Conservation (phyloP, 306 rosid genomes). For the Nissolia schottii region DNA sequence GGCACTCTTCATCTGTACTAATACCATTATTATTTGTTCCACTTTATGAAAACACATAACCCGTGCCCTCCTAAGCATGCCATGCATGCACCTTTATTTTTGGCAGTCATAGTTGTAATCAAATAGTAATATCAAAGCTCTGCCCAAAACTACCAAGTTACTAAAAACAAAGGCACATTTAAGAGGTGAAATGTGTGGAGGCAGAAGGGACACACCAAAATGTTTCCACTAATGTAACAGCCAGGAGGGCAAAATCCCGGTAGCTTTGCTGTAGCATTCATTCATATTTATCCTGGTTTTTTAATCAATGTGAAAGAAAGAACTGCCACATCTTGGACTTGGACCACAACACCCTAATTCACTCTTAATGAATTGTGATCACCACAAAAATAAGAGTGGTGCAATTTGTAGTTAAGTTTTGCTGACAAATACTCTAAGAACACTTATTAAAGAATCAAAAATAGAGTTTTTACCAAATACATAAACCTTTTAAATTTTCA, state of each 20-base stretch:
- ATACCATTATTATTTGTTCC: conserved; percentile 21
- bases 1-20: neutral
- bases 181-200: conserved; percentile 18
- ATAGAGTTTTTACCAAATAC: too few relatives aligned
- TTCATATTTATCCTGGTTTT: too few relatives aligned
- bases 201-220: conserved; percentile 26
- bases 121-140: conserved; percentile 29
- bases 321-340: conserved; percentile 26
- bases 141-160: conserved; percentile 29
- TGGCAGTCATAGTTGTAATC: conserved; percentile 14
- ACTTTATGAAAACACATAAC: conserved; percentile 29
- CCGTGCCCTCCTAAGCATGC: conserved; percentile 25
- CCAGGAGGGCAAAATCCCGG: conserved; percentile 31
- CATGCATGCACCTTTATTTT: conserved; percentile 1
- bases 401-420: too few relatives aligned
- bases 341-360: conserved; percentile 29
- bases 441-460: too few relatives aligned
- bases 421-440: too few relatives aligned
- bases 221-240: conserved; percentile 40
- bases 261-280: conserved; percentile 34
- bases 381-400: neutral
- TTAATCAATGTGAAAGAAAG: conserved; percentile 13
- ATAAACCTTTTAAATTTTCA: too few relatives aligned
- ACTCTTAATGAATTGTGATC: conserved; percentile 7
- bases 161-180: conserved; percentile 21